Percentiles rank a stretch among this genome's conserved stretches.
Conservation (phyloP, 2,329 filamentous ascomycete genomes). For the Arthroderma sp. region DNA sequence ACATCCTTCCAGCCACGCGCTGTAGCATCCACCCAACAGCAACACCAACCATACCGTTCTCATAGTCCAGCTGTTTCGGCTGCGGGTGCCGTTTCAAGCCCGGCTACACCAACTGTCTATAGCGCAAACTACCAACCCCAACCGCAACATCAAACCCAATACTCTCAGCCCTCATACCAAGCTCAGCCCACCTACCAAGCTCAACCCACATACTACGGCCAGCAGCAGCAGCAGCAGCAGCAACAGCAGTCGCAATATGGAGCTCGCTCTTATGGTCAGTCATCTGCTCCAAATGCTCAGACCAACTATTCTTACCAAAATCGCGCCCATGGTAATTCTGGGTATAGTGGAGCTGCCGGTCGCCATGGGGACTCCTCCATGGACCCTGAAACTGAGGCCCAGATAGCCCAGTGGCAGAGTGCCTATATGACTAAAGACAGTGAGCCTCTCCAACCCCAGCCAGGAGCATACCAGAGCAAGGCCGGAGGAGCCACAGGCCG, state of each 20-base stretch:
- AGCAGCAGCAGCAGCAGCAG: slow-evolving; percentile 10
- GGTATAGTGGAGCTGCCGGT: slow-evolving; percentile 9
- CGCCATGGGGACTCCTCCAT: slow-evolving; percentile 28
- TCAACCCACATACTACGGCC: slow-evolving; percentile 31
- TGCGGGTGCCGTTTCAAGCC: slow-evolving; percentile 20
- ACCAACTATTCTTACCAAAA: too few species aligned
- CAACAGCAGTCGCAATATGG: slow-evolving; percentile 26
- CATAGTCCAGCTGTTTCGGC: slow-evolving; percentile 19
- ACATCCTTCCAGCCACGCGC: slow-evolving; percentile 48
- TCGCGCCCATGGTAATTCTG: slow-evolving; percentile 14
- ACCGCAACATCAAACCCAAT: slow-evolving; percentile 19
- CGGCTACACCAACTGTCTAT: slow-evolving; percentile 28
- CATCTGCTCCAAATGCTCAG: slow-evolving; percentile 35
- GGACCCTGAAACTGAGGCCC: slow-evolving; percentile 74
- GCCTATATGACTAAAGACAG: slow-evolving; percentile 58
- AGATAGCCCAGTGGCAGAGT: slow-evolving; percentile 91
- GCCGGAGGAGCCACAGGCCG: slow-evolving; percentile 25
- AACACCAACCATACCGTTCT: slow-evolving; percentile 23
- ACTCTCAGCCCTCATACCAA: slow-evolving; percentile 21
- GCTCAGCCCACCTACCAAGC: slow-evolving; percentile 9
- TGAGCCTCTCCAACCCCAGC: neutral
- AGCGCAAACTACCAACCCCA: slow-evolving; percentile 30
- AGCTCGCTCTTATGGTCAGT: slow-evolving; percentile 34
- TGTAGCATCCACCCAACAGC: slow-evolving; percentile 34
- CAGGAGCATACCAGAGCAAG: slow-evolving; percentile 19